These are phyloP conservation scores for Kentomonas sorsogonicus DNA, from an alignment of 208 protist species.

Conservation along the genomic window DNA sequence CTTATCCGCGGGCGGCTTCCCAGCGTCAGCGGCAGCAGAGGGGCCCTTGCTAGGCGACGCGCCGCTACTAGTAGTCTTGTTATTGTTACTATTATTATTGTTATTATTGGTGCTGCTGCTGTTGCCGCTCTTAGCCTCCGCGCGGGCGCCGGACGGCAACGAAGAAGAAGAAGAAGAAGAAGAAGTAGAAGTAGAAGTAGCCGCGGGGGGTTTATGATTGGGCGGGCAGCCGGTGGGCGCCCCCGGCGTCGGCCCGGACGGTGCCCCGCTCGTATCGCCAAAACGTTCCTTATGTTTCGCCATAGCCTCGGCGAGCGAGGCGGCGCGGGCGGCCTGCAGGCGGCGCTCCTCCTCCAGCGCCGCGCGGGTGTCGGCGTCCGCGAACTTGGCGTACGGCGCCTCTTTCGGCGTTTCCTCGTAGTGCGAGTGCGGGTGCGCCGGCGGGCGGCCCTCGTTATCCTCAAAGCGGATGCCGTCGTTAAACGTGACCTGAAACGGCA, in stretches of 20 bases:
- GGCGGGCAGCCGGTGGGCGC: constrained; percentile 60
- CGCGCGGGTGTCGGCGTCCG: constrained; percentile 43
- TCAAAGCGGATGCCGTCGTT: constrained; percentile 86
- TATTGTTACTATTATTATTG: background rate
- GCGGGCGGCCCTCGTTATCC: constrained; percentile 77
- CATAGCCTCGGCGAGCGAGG: constrained; percentile 71
- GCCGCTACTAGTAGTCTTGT: background rate
- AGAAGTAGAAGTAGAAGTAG: too few relatives aligned
- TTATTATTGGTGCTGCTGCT: too few relatives aligned
- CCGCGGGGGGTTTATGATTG: too few relatives aligned
- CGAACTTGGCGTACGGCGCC: constrained; percentile 69
- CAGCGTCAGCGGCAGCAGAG: background rate
- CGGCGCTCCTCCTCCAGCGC: constrained; percentile 25
- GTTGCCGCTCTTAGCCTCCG: too few relatives aligned
- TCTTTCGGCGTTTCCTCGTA: constrained; percentile 84
- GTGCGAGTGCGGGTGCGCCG: constrained; percentile 72
- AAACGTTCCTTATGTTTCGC: constrained; percentile 44
- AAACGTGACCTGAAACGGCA: constrained; percentile 83
- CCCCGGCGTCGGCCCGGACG: constrained; percentile 26
- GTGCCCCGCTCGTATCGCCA: constrained; percentile 49
- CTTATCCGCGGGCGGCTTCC: constrained; percentile 1
- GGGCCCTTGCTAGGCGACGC: background rate
- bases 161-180: too few relatives aligned
- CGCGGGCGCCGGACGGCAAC: too few relatives aligned
- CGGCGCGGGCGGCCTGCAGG: constrained; percentile 27